These are phyloP conservation scores for Castanea crenata DNA, from an alignment of 306 rosid genomes.

Conservation along the genomic window DNA sequence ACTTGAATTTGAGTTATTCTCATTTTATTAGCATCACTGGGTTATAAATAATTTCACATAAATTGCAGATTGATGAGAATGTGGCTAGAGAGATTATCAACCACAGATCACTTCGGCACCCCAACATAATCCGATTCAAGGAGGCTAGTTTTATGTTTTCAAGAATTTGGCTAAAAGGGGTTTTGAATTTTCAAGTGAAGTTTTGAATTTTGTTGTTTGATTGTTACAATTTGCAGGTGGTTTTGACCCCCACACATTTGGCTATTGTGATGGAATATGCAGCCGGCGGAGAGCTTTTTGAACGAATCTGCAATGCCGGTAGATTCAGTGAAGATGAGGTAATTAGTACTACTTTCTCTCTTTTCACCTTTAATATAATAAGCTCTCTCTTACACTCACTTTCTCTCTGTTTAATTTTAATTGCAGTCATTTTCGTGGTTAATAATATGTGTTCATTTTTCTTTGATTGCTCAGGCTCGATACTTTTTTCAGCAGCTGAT, in stretches of 20 bases:
- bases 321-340: constrained; percentile 80
- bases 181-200: not conserved
- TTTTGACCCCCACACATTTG: constrained; percentile 66
- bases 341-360: not conserved
- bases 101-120: constrained; percentile 66
- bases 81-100: constrained; percentile 72
- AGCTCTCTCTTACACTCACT: constrained; percentile 6
- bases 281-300: constrained; percentile 67
- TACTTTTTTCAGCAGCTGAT: constrained; percentile 78
- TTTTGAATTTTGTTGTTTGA: not conserved
- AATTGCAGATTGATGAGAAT: constrained; percentile 61
- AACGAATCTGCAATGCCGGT: constrained; percentile 66
- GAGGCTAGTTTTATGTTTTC: constrained; percentile 36
- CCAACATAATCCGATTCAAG: constrained; percentile 70
- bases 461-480: constrained; percentile 47
- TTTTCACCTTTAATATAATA: not conserved
- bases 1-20: constrained; percentile 18
- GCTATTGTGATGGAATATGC: constrained; percentile 78
- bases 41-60: not conserved
- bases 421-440: not conserved
- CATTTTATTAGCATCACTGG: not conserved
- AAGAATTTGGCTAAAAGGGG: not conserved
- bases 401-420: not conserved
- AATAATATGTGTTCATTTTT: constrained; percentile 7
- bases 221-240: constrained; percentile 39